Evolutionary conservation across 345 rosid genomes (phyloP), one percentile per base, ranked within the genome.

Genomic region (Aquilaria malaccensis): DNA sequence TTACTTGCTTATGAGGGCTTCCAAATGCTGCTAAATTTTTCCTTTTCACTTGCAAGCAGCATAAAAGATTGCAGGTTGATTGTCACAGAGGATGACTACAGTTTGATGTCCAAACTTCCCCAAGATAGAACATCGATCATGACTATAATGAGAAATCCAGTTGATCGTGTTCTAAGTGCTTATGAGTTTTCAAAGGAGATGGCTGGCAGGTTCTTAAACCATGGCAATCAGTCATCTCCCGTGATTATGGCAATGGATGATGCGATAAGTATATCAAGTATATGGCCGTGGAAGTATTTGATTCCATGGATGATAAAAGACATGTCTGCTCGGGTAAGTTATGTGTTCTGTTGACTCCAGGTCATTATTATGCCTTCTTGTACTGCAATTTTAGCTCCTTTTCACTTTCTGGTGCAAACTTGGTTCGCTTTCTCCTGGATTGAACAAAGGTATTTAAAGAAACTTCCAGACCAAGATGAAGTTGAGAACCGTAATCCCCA

Each of bases 231-330:
- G 71, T 85, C 88, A 55, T 85, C 94, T 65, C 97, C 88, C 9
- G 75, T 76, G 7, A 69, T 55, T 79, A 84, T 87, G 87, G 66
- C 88, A 60, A 86, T 75, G 75, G 56, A 56, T 54, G 74, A 70
- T 45, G 91, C 85, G 65, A 83, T 93, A 58, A 93, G 96, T 72
- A 93, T 97, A 12, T 76, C 89, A 65, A 90, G 89, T 74, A 87
- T 93, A 70, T 93, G 98, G 98, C 98, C 98, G 45, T 93, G 98
- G 98, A 93, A 89, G 68, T 81, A 85, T 76, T 64, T 93, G 75
- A 97, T 89, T 72, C 96, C 98, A 33, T 87, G 98, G 98, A 93
- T 93, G 98, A 82, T 94, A 69, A 84, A 89, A 78, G 98, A 93
- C 79, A 77, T 93, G 11, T 93, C 87, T 79, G 73, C 84, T 61